Conservation (phyloP, 2,329 filamentous ascomycete species). For the Cordyceps farinosa region DNA sequence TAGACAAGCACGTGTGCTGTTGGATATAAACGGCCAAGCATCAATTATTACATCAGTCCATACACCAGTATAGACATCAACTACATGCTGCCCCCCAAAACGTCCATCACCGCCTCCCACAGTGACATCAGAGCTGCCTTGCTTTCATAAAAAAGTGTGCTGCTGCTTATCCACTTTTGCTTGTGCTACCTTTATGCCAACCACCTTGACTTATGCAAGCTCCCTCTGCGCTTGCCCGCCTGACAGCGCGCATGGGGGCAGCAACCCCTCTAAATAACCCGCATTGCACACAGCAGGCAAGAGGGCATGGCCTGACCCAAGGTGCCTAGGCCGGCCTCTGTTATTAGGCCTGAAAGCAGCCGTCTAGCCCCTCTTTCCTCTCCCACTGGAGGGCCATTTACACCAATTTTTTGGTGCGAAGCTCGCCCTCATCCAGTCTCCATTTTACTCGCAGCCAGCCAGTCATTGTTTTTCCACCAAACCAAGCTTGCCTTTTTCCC, state of each 20-base stretch:
- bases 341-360: neutral
- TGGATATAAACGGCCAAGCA: too few species aligned
- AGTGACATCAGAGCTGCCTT: neutral
- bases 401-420: slow-evolving; percentile 14
- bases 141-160: slow-evolving; percentile 2
- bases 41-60: neutral
- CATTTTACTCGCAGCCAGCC: slow-evolving; percentile 18
- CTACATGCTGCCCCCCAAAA: neutral
- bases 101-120: neutral
- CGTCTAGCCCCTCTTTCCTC: slow-evolving; percentile 7
- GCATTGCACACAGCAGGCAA: neutral
- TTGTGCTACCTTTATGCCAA: neutral
- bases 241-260: neutral
- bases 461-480: slow-evolving; percentile 21
- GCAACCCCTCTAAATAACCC: slow-evolving; percentile 6
- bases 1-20: neutral
- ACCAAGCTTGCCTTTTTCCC: slow-evolving; percentile 14
- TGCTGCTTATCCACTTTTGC: neutral
- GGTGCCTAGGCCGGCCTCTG: neutral
- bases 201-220: neutral
- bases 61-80: neutral
- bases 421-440: slow-evolving; percentile 10
- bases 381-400: slow-evolving; percentile 6
- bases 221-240: neutral
- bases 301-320: neutral